Base-by-base conservation (phyloP, 2,329 filamentous ascomycete species). In the Scytalidium lignicola region DNA sequence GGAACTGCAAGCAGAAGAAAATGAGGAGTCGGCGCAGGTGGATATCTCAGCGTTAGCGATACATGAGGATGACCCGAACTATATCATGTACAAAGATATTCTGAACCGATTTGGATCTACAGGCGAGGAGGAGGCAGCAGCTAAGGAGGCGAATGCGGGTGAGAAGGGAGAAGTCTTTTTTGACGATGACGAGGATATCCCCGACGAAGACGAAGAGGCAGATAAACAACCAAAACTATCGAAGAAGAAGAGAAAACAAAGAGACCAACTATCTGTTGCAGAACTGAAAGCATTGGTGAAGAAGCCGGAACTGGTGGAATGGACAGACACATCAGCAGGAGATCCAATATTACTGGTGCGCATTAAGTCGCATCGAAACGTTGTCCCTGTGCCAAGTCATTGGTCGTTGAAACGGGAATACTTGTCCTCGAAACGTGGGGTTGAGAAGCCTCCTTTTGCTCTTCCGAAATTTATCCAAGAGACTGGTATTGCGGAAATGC, bases 341-440 rank as follows among this genome's bases (percentile, higher is more conserved):
- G 91, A 99, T 65, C 93, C 93, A 13, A 82, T 86, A 49, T 74
- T 97, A 41, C 79, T 99, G 10, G 89, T 97, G 21, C 88, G 95
- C 63, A 91, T 99, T 74, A 99, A 97, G 69, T 86, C 89, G 2
- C 88, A 95, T 65, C 84, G 91, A 58, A 99, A 99, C 65, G 88
- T 96, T 21, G 91, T 99, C 1, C 93, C 93, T 1, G 93, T 99
- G 1, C 93, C 93, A 1, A 76, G 79, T 3, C 93, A 99, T 66
- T 99, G 93, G 93, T 90, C 89, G 0, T 74, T 99, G 49, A 99
- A 99, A 74, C 83, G 93, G 57, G 93, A 99, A 67, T 99, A 99
- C 64, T 76, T 99, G 2, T 97, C 92, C 1, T 96, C 91, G 41
- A 99, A 99, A 70, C 82, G 93, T 52, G 93, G 93, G 70, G 89